Percentiles rank a stretch among this genome's conserved stretches.
phyloP scores from a whole-genome alignment of 1,284 basidiomycete genomes.

The Fomitopsis schrenkii region DNA sequence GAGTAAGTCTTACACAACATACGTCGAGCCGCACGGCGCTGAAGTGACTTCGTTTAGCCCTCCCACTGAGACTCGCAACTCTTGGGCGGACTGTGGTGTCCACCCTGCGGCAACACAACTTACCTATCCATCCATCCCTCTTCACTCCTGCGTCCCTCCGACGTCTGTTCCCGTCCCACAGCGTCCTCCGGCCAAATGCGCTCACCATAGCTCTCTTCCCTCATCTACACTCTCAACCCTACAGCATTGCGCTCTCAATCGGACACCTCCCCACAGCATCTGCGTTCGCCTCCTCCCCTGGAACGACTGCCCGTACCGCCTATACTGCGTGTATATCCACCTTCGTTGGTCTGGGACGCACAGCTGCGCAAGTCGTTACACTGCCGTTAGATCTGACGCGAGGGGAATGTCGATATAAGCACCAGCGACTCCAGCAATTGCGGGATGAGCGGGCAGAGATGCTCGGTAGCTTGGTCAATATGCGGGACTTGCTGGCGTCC shows the following conservation, averaged over 20 bases:
- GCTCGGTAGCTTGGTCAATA: conserved; percentile 53
- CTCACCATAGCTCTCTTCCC: conserved; percentile 61
- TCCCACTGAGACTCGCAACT: conserved; percentile 50
- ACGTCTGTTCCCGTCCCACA: conserved; percentile 41
- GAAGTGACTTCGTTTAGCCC: conserved; percentile 36
- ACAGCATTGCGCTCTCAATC: conserved; percentile 19
- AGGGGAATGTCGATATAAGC: conserved; percentile 61
- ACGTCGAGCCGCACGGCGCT: background rate
- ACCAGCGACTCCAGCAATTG: conserved; percentile 52
- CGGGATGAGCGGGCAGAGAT: conserved; percentile 61
- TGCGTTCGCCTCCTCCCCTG: conserved; percentile 10
- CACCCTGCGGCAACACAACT: conserved; percentile 40
- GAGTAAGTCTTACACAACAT: conserved; percentile 41
- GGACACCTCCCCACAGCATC: conserved; percentile 10
- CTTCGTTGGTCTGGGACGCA: conserved; percentile 12
- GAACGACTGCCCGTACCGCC: conserved; percentile 16
- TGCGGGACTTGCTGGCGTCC: conserved; percentile 41
- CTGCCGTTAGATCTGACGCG: conserved; percentile 52
- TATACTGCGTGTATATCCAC: conserved; percentile 11
- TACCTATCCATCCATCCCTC: conserved; percentile 44
- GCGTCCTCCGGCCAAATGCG: conserved; percentile 39
- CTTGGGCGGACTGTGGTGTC: conserved; percentile 39
- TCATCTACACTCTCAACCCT: conserved; percentile 39
- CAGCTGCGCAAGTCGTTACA: conserved; percentile 22
- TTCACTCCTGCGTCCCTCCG: conserved; percentile 50